Base-by-base conservation (phyloP, 768 basidiomycete genomes). In the Trametopsis cervina region DNA sequence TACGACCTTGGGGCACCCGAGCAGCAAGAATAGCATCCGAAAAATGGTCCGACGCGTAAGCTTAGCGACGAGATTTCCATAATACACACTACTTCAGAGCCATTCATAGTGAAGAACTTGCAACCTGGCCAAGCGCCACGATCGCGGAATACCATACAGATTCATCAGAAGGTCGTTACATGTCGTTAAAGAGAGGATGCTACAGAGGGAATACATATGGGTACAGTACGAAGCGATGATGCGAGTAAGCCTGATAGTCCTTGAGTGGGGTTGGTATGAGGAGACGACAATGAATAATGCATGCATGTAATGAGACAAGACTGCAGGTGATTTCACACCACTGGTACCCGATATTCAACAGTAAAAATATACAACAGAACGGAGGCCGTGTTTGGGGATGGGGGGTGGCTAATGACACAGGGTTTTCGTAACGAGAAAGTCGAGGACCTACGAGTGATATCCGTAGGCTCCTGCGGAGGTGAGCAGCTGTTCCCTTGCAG, bases 151-250 rank as follows among this genome's bases (percentile, higher is more conserved):
- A n/a, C n/a, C n/a, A n/a, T n/a, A n/a, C n/a, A n/a, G 29, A 33
- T 33, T 33, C 29, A 33, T 33, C 15, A 33, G n/a, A 33, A 33
- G 43, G 38, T 44, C 50, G 50, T 51, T 51, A 51, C 50, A 45
- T 37, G 50, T 51, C 50, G 50, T 51, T 36, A 35, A 22, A 27
- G n/a, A 44, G 27, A 41, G 29, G 44, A 12, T 15, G 26, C 17
- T 10, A 40, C 15, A 38, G 11, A 38, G 24, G 40, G 18, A 20
- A 44, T 44, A 51, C 44, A 46, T 44, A 45, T 47, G 12, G 46
- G 46, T 44, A 51, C 44, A 50, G 37, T 22, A 25, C 13, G 29
- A 40, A 50, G 37, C 36, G 17, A 23, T n/a, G 29, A 39, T 46
- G 43, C 44, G 44, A 45, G 50, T 21, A 33, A 22, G 22, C 21